Evolutionary conservation across 148 eudicot genomes (phyloP), one percentile per base, ranked within the genome.

Genomic region (Agrostemma githago): DNA sequence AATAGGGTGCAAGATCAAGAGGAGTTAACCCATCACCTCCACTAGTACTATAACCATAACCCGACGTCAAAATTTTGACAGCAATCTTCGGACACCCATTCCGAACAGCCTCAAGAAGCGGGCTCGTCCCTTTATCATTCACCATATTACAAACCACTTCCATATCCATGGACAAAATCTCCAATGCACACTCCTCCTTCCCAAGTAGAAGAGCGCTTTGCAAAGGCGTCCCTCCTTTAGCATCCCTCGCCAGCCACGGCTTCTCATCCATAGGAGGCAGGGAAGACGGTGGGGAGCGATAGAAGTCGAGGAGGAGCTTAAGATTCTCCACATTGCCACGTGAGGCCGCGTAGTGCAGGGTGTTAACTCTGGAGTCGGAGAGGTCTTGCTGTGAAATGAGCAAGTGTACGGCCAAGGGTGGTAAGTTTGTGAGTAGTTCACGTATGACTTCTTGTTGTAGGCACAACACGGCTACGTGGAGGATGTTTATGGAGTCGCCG

Each of bases 1-100:
- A 69, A 21, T 70, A 26, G 5, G 73, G 73, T 5, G 62, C 62
- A 70, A 70, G 62, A 70, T 70, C 62, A 48, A 70, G 73, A 0
- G 73, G 73, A 54, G 73, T 70, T 39, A 70, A 53, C 11, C 53
- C 44, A 69, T 17, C 59, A 15, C 8, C 43, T 2, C 73, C 62
- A 56, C 61, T 56, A 70, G 73, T 70, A 40, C 62, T 70, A 21
- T 70, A 70, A 53, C 12, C 7, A 70, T 26, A 5, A n/a, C 73
- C 73, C 2, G 62, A 70, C 5, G 17, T 54, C 39, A 70, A 26
- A 5, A 70, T 70, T 58, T 70, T 53, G 0, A 70, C n/a, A 56
- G 73, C 73, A 15, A 53, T 44, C 21, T 56, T n/a, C 0, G 62
- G n/a, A 26, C 73, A 53, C 19, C 21, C 37, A 8, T 4, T 10